Evolutionary conservation across 1,139 yeast species (phyloP), one percentile per base, ranked within the genome.

Genomic region (Blastobotrys proliferans): DNA sequence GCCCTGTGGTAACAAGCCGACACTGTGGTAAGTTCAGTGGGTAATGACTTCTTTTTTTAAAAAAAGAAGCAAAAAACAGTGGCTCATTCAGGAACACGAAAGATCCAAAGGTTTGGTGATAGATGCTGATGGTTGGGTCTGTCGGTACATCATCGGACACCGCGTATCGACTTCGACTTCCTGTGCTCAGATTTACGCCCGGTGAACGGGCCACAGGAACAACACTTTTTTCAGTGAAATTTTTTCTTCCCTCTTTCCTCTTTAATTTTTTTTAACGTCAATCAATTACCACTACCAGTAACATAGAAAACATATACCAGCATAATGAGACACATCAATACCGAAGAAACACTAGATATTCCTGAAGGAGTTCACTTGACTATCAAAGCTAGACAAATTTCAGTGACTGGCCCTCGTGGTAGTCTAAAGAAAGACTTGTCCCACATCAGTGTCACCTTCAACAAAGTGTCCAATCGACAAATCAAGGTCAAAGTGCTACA

Each of bases 341-440:
- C 97, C 57, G 95, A 87, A 72, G 96, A 92, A 79, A 68, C 73
- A 67, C 78, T 94, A 67, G 86, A 77, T 53, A 74, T 94, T 72
- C 99, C 99, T 73, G 95, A 85, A 74, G 96, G 85, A 64, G 98
- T 94, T 57, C 77, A 82, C 63, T 84, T 92, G 62, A 73, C 75
- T 68, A 90, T 94, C 81, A 86, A 88, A 73, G 81, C 98, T 72
- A 86, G 98, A 79, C 63, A 68, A 66, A 73, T 92, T 70, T 83
- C 79, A 63, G 98, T 94, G 60, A 79, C 83, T 63, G 99, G 99
- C 63, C 98, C 99, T 77, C 90, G 98, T 78, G 99, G 99, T 75
- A 77, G 79, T 60, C 79, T 92, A 69, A 69, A 73, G 77, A 92
- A 92, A 82, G 77, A 83, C 79, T 79, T 92, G 68, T 81, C 83